Base-by-base conservation (phyloP, 2,329 filamentous ascomycete species). In the Mycocentrospora acerina region DNA sequence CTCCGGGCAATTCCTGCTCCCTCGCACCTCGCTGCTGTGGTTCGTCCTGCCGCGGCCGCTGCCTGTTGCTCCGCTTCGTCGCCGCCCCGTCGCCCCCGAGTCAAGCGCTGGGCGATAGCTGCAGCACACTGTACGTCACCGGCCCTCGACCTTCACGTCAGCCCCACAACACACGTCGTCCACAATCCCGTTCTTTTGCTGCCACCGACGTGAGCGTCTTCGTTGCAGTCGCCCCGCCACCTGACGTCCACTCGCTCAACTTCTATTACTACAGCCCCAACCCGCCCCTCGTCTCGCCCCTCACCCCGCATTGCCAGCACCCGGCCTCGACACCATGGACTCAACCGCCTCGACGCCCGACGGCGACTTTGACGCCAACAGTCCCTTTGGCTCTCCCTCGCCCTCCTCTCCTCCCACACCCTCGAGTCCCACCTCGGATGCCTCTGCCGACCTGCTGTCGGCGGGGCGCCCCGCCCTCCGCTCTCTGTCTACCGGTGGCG, bases 401-500 rank as follows among this genome's bases (percentile, higher is more conserved):
- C 62, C 62, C 27, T 58, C 60, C 13, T 59, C 61, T 35, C 56
- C 62, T 39, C 46, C 50, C 14, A 40, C 48, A 29, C 40, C 55
- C 35, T 51, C 54, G 38, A 60, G 56, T 32, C 45, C 49, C 15
- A 39, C 41, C 31, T 39, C 55, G 27, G 45, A 48, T 40, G 29
- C 46, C 28, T 44, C 44, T 29, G 46, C 60, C 18, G 47, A 55
- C n/a, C 42, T 34, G 16, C 36, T 51, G 32, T 52, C 60, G 19
- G 44, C 58, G 13, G 60, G 64, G 5, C 78, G 63, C 69, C 81
- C 64, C 41, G 76, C 81, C 4, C 65, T 82, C 28, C 79, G 82
- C 53, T 79, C 80, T 31, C 67, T 79, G 14, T 81, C 82, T 37
- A 79, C 83, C 33, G 71, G 82, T 14, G 56, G 51, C 39, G 55